Percentiles rank a stretch among this genome's conserved stretches.
phyloP scores from a whole-genome alignment of 164 flowering plant genomes.

The Brasenia schreberi region DNA sequence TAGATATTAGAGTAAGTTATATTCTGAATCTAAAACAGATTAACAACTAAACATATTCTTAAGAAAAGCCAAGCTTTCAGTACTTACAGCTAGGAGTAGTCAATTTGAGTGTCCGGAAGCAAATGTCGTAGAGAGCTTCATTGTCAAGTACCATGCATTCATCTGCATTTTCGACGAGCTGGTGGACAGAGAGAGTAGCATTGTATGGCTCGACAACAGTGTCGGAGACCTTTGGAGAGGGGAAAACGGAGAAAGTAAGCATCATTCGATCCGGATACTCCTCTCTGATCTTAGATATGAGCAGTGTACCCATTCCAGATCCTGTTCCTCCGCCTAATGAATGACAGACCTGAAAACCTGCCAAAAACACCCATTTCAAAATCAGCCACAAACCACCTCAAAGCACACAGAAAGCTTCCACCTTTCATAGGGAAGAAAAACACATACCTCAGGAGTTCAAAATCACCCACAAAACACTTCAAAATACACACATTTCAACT shows the following conservation, averaged over 20 bases:
- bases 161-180: background rate
- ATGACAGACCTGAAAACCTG: background rate
- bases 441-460: too few species aligned
- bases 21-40: too few species aligned
- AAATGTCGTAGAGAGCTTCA: constrained; percentile 1
- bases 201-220: constrained; percentile 1
- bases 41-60: too few species aligned
- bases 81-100: background rate
- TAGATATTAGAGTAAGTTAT: too few species aligned
- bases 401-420: too few species aligned
- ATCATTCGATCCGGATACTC: background rate
- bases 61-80: too few species aligned
- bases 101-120: background rate
- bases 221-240: background rate
- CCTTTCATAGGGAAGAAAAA: too few species aligned
- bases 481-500: too few species aligned
- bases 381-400: too few species aligned
- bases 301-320: background rate
- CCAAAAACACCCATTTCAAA: too few species aligned
- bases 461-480: too few species aligned
- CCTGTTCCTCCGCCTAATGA: background rate
- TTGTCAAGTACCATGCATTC: constrained; percentile 1
- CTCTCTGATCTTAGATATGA: background rate
- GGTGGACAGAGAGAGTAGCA: background rate
- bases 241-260: constrained; percentile 1